phyloP scores from a whole-genome alignment of 768 basidiomycete species.

The Leucosporidium yakuticum region DNA sequence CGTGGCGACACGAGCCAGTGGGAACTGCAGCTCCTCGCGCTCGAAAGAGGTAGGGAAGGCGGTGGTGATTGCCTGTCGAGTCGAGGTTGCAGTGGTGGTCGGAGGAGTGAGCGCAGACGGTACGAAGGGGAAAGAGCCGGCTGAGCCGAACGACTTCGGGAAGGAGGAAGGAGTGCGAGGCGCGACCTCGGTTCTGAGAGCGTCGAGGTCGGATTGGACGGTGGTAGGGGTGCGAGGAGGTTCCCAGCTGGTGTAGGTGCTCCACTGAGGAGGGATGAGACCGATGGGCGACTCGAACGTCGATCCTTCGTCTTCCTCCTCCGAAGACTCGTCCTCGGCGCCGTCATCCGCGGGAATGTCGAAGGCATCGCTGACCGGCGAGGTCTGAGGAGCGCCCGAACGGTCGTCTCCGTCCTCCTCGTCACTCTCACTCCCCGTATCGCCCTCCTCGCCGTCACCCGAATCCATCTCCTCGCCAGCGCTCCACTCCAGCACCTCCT shows the following conservation, averaged over 20 bases:
- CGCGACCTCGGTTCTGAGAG: neutral
- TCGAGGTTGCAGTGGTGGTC: too few relatives aligned
- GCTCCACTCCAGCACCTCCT: neutral
- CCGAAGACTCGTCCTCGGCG: neutral
- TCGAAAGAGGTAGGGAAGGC: too few relatives aligned
- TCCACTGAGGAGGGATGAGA: neutral
- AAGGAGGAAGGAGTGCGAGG: slow-evolving; percentile 1
- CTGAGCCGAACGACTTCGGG: slow-evolving; percentile 3
- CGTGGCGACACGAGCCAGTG: too few relatives aligned
- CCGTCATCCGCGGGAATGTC: neutral
- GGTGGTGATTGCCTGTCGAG: too few relatives aligned
- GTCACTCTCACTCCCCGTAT: neutral
- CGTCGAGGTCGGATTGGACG: neutral
- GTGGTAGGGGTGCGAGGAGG: too few relatives aligned
- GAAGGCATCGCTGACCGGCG: neutral
- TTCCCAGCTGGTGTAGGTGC: neutral
- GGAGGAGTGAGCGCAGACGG: too few relatives aligned
- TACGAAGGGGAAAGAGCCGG: neutral
- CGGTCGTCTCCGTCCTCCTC: neutral
- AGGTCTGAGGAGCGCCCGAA: neutral
- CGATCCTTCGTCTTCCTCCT: neutral
- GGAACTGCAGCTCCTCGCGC: too few relatives aligned
- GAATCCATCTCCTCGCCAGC: neutral
- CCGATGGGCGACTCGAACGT: too few relatives aligned
- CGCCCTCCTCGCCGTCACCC: neutral